A percentile compares a stretch with the other conserved stretches of the same genome.
Evolutionary conservation across 2,329 filamentous ascomycete species (phyloP).

Genomic region (Exophiala viscosa): DNA sequence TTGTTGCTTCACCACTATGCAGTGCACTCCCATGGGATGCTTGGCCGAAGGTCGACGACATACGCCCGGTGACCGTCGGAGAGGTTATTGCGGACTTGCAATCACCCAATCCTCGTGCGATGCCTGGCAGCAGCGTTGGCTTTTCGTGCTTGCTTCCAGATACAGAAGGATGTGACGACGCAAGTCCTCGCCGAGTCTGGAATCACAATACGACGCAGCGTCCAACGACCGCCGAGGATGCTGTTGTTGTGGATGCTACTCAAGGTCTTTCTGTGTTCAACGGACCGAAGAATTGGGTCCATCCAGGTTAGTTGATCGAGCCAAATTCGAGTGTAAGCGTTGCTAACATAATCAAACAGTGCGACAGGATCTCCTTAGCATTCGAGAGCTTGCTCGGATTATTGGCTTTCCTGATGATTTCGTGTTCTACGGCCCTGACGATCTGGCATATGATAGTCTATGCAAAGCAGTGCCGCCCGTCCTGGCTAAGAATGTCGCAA

Average conservation of each 20-base stretch:
- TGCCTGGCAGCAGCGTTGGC: not conserved
- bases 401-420: conserved; percentile 25
- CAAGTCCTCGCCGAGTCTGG: conserved; percentile 1
- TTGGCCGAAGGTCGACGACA: not conserved
- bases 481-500: conserved; percentile 6
- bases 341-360: too few species aligned
- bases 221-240: not conserved
- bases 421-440: conserved; percentile 11
- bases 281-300: conserved; percentile 6
- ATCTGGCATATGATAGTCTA: conserved; percentile 11
- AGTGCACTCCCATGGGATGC: conserved; percentile 9
- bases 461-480: conserved; percentile 18
- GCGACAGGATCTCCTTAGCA: conserved; percentile 15
- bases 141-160: conserved; percentile 2
- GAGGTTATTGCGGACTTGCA: conserved; percentile 4
- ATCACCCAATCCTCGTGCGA: conserved; percentile 3
- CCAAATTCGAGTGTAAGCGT: too few species aligned
- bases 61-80: not conserved
- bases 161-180: not conserved
- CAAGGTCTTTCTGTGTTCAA: not conserved
- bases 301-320: conserved; percentile 14
- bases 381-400: conserved; percentile 23
- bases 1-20: conserved; percentile 14
- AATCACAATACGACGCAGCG: conserved; percentile 11
- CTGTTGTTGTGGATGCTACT: not conserved